Evolutionary conservation across 768 basidiomycete genomes (phyloP).

Genomic region (Tephrocybe sp.): DNA sequence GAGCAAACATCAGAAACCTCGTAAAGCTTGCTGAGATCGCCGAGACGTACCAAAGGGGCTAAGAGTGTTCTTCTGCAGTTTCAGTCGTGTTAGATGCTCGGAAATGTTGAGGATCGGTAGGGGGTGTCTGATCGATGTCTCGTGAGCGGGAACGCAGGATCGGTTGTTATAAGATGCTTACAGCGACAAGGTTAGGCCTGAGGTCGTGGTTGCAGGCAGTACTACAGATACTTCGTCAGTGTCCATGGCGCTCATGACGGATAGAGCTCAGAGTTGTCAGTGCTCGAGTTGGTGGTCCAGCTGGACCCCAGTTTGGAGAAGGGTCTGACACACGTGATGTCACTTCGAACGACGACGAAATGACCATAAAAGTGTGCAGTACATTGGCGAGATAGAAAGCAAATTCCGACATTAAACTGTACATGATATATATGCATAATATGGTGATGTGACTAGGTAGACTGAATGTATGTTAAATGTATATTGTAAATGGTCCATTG

Average conservation of each 20-base stretch:
- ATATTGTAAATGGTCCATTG: too few relatives aligned
- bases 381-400: too few relatives aligned
- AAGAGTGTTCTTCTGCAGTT: constrained; percentile 63
- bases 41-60: constrained; percentile 62
- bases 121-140: constrained; percentile 70
- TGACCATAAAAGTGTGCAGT: background rate
- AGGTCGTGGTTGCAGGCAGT: constrained; percentile 66
- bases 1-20: background rate
- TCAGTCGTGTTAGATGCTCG: constrained; percentile 87
- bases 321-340: background rate
- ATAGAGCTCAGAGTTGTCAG: background rate
- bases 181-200: constrained; percentile 76
- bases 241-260: constrained; percentile 64
- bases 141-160: constrained; percentile 7
- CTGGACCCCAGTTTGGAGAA: too few relatives aligned
- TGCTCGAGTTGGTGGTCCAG: too few relatives aligned
- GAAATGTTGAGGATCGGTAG: constrained; percentile 96
- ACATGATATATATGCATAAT: too few relatives aligned
- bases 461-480: too few relatives aligned
- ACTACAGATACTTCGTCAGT: constrained; percentile 78
- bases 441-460: too few relatives aligned
- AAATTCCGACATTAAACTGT: too few relatives aligned
- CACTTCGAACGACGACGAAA: background rate
- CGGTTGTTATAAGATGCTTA: constrained; percentile 33
- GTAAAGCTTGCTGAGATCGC: background rate